These are phyloP conservation scores for Primulina eburnea DNA, from an alignment of 257 asterid species.

Conservation along the genomic window DNA sequence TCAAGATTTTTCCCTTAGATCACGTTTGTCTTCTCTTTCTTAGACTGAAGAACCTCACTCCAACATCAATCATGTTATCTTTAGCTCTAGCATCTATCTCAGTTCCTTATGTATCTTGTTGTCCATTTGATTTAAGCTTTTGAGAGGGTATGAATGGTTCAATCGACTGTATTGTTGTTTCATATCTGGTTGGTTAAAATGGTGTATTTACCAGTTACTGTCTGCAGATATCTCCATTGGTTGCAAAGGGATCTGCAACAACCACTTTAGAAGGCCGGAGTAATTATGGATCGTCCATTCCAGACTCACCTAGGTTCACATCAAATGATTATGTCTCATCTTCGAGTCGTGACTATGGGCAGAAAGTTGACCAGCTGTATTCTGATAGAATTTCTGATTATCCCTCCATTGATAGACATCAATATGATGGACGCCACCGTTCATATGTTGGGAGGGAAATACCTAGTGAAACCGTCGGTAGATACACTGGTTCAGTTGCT, in stretches of 20 bases:
- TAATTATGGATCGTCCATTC: slow-evolving; percentile 57
- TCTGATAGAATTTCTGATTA: slow-evolving; percentile 71
- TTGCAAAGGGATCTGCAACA: slow-evolving; percentile 58
- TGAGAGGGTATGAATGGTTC: slow-evolving; percentile 9
- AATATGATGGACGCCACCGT: slow-evolving; percentile 62
- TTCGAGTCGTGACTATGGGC: slow-evolving; percentile 68
- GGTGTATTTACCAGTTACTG: slow-evolving; percentile 11
- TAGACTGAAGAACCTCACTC: background rate
- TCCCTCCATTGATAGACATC: slow-evolving; percentile 67
- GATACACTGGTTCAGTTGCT: slow-evolving; percentile 63
- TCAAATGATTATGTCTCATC: slow-evolving; percentile 63
- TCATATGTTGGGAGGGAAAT: slow-evolving; percentile 67
- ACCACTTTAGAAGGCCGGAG: slow-evolving; percentile 70
- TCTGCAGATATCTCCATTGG: slow-evolving; percentile 59
- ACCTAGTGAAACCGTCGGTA: slow-evolving; percentile 62
- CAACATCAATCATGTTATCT: background rate
- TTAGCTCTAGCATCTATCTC: background rate
- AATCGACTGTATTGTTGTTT: slow-evolving; percentile 3
- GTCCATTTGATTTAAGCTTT: background rate
- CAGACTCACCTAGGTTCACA: slow-evolving; percentile 68
- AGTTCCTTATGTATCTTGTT: background rate
- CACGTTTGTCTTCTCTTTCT: background rate
- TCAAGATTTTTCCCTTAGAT: too few species aligned
- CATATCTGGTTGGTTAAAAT: slow-evolving; percentile 6
- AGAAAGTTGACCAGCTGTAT: slow-evolving; percentile 65